These are phyloP conservation scores for Phalaenopsis aphrodite DNA, from an alignment of 106 monocot genomes.

Conservation along the genomic window DNA sequence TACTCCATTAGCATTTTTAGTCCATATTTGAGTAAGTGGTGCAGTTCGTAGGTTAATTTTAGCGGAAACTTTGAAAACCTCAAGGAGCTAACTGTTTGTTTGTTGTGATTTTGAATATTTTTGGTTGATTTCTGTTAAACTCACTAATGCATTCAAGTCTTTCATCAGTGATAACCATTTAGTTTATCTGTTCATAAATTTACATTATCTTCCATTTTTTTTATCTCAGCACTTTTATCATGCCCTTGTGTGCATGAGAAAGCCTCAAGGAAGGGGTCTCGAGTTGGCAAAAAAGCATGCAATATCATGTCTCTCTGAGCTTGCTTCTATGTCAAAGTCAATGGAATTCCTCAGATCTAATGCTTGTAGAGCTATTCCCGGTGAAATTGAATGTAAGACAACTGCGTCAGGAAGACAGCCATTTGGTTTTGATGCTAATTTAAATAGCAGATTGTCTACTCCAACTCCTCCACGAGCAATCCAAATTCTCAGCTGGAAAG, in stretches of 20 bases:
- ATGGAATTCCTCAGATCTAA: conserved; percentile 55
- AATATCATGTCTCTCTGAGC: conserved; percentile 59
- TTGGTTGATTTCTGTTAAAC: neutral
- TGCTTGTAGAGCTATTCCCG: conserved; percentile 24
- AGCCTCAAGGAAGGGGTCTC: conserved; percentile 80
- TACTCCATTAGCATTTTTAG: neutral
- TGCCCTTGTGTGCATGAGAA: conserved; percentile 63
- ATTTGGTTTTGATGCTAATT: conserved; percentile 84
- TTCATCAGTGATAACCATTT: neutral
- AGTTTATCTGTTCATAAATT: neutral
- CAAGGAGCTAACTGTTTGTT: neutral
- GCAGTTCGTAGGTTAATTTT: neutral
- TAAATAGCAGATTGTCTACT: conserved; percentile 67
- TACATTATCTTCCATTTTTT: neutral
- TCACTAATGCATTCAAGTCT: neutral
- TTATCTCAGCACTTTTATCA: conserved; percentile 75
- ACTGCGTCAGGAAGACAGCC: conserved; percentile 86
- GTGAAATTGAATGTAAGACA: conserved; percentile 42
- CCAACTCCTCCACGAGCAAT: conserved; percentile 88
- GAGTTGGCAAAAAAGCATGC: conserved; percentile 89
- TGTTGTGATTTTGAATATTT: neutral
- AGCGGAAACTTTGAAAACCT: neutral
- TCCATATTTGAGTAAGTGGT: neutral
- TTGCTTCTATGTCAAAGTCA: conserved; percentile 49
- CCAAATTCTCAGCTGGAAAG: conserved; percentile 70